Evolutionary conservation across 1,139 yeast genomes (phyloP).

Genomic region (Pichia norvegensis): DNA sequence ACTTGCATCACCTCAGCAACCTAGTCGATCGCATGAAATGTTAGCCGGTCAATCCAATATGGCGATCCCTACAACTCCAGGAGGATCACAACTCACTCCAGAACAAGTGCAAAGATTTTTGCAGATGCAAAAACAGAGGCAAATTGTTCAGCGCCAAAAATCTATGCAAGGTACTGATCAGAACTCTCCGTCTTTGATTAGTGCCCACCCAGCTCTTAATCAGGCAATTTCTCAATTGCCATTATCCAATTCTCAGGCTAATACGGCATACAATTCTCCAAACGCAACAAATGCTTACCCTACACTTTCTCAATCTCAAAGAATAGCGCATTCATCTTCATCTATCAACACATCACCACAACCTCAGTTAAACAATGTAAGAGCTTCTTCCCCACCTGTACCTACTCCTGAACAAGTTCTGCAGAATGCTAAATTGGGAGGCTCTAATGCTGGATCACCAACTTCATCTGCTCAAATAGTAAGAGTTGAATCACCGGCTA

Average conservation of each 20-base stretch:
- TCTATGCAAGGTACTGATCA: slow-evolving; percentile 5
- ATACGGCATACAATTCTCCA: slow-evolving; percentile 5
- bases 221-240: slow-evolving; percentile 8
- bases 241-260: slow-evolving; percentile 2
- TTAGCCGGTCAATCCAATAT: not conserved
- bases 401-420: slow-evolving; percentile 28
- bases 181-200: not conserved
- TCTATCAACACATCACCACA: slow-evolving; percentile 5
- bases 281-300: slow-evolving; percentile 2
- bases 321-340: slow-evolving; percentile 3
- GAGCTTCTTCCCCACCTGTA: slow-evolving; percentile 9
- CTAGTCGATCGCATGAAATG: not conserved
- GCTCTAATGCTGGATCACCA: slow-evolving; percentile 10
- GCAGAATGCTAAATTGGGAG: slow-evolving; percentile 8
- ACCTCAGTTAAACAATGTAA: not conserved
- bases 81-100: slow-evolving; percentile 46
- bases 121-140: slow-evolving; percentile 45
- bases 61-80: slow-evolving; percentile 37
- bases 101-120: slow-evolving; percentile 49
- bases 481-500: slow-evolving; percentile 12
- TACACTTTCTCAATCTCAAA: slow-evolving; percentile 4
- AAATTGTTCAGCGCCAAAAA: slow-evolving; percentile 28
- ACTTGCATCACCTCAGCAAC: slow-evolving; percentile 8
- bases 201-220: too few species aligned
- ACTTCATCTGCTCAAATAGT: slow-evolving; percentile 6